Conservation (phyloP, 768 basidiomycete species). For the Tricholoma furcatifolium region DNA sequence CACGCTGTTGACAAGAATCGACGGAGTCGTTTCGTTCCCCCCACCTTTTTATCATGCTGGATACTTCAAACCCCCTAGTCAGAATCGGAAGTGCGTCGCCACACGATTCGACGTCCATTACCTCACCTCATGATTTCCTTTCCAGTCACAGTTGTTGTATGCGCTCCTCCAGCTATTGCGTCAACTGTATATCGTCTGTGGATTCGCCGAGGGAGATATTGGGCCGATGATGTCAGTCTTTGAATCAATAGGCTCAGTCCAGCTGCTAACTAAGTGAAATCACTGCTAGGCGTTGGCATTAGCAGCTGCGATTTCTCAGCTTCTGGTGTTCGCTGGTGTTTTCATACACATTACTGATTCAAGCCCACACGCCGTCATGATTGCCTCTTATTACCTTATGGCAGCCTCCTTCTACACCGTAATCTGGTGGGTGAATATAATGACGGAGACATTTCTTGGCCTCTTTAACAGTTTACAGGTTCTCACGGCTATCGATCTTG, state of each 20-base stretch:
- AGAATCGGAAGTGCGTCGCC: conserved; percentile 10
- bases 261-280: background rate
- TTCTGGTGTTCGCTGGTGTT: conserved; percentile 26
- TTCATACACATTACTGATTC: conserved; percentile 26
- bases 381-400: conserved; percentile 34
- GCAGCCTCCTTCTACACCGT: conserved; percentile 36
- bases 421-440: conserved; percentile 29
- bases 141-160: conserved; percentile 31
- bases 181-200: conserved; percentile 30
- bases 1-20: too few species aligned
- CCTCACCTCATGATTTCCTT: background rate
- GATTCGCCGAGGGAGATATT: conserved; percentile 28
- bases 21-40: background rate
- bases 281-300: conserved; percentile 28
- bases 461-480: conserved; percentile 26
- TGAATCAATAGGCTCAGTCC: background rate
- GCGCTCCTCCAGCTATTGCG: conserved; percentile 30
- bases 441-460: background rate
- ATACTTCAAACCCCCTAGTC: conserved; percentile 4
- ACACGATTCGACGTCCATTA: background rate
- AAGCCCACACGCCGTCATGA: conserved; percentile 9
- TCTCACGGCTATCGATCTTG: conserved; percentile 49
- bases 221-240: conserved; percentile 36
- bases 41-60: conserved; percentile 2
- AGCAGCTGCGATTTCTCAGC: conserved; percentile 25